Evolutionary conservation across 73 alveolate genomes (phyloP).

Genomic region (Paramecium tetraurelia): DNA sequence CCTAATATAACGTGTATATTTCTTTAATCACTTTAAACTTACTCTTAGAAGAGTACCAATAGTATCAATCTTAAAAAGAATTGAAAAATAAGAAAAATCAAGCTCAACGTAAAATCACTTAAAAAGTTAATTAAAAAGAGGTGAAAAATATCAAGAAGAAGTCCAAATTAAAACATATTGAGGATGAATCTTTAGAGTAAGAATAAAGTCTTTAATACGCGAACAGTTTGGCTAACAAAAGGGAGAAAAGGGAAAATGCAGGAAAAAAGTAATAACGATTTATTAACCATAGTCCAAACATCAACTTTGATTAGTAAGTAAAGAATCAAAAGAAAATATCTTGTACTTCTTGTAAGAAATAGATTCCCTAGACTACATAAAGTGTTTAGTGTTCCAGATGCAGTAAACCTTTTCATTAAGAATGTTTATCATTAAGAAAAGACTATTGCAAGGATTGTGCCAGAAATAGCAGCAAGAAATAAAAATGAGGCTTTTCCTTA

Average conservation of each 20-base stretch:
- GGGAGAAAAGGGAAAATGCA: constrained; percentile 45
- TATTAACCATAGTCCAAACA: neutral
- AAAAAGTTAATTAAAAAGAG: neutral
- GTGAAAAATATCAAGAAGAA: neutral
- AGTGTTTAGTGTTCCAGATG: neutral
- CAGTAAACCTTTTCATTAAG: neutral
- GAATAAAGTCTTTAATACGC: neutral
- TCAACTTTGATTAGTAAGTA: neutral
- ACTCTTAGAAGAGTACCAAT: neutral
- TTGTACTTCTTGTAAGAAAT: neutral
- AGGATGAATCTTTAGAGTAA: neutral
- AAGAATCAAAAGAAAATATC: neutral
- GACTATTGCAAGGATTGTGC: neutral
- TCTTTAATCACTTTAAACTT: neutral
- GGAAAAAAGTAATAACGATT: neutral
- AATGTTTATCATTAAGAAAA: neutral
- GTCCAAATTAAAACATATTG: neutral
- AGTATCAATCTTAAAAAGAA: neutral
- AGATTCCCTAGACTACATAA: neutral
- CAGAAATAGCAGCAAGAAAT: neutral
- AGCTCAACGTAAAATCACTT: neutral
- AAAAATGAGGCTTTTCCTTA: neutral
- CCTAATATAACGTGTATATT: neutral
- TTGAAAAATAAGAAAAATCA: neutral
- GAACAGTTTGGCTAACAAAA: neutral